Base-by-base conservation (phyloP, 2,329 filamentous ascomycete species). In the Diatrype stigma region DNA sequence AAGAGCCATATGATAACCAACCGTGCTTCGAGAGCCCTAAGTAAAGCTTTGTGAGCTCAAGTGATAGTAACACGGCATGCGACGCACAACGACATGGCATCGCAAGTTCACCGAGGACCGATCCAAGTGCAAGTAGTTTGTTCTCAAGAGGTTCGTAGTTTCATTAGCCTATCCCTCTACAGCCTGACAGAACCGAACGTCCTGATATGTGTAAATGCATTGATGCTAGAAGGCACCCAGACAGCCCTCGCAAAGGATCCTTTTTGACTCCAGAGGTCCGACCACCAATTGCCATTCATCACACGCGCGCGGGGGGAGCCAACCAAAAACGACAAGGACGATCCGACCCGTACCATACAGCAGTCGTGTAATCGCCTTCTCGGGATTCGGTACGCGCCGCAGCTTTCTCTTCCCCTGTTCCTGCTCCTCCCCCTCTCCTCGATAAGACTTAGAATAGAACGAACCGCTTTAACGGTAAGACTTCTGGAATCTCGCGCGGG, bases 401-500 rank as follows among this genome's bases (percentile, higher is more conserved):
- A n/a, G n/a, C n/a, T n/a, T n/a, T n/a, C n/a, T n/a, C n/a, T n/a
- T n/a, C n/a, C n/a, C n/a, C n/a, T n/a, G n/a, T n/a, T n/a, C 52
- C 54, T 51, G 50, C 52, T 47, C 46, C 42, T 19, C 23, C 67
- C 66, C 60, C 63, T 60, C 44, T 34, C 67, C 67, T 64, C 68
- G 67, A 37, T 17, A 17, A 37, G 64, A 66, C 57, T 49, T 48
- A 56, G 52, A 55, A 55, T 51, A 51, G 55, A 40, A 54, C 51
- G 49, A 51, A 51, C 35, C 30, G 45, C n/a, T 59, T 90, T 93
- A 96, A 92, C 92, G 90, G 87, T 96, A 96, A 67, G 92, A 96
- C 84, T 96, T 96, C 84, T 97, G 93, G 92, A 90, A 97, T 74
- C 92, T 88, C 72, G 93, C 82, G 73, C 93, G 88, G 73, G 94